A percentile compares a stretch with the other conserved stretches of the same genome.
phyloP scores from a whole-genome alignment of 2,329 filamentous ascomycete species.

The Botrytis fabae region DNA sequence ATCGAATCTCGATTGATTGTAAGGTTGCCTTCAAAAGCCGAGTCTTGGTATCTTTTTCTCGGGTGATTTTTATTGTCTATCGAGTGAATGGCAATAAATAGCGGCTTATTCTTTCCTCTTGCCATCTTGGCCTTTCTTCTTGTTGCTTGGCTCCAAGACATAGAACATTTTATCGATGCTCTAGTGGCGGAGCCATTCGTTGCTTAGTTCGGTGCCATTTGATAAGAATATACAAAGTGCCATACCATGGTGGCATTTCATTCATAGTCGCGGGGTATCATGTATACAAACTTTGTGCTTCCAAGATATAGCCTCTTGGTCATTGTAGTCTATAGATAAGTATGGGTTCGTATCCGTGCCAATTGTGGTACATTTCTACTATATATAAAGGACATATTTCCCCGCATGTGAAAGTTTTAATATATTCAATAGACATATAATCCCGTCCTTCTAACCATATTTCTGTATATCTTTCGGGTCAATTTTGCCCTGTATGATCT shows the following conservation, averaged over 20 bases:
- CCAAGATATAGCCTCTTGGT: constrained; percentile 3
- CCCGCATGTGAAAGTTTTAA: not conserved
- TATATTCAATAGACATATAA: not conserved
- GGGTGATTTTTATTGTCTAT: not conserved
- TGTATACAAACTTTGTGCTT: not conserved
- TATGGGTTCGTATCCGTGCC: not conserved
- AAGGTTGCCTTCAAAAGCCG: not conserved
- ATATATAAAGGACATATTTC: not conserved
- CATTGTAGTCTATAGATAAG: not conserved
- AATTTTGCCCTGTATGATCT: constrained; percentile 16
- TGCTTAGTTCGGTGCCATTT: not conserved
- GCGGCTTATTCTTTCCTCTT: not conserved
- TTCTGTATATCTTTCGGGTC: not conserved
- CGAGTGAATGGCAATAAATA: constrained; percentile 1
- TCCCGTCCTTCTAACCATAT: not conserved
- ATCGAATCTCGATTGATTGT: not conserved
- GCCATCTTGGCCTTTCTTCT: constrained; percentile 3
- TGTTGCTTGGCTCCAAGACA: constrained; percentile 16
- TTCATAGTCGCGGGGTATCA: not conserved
- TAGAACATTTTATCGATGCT: not conserved
- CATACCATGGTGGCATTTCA: not conserved
- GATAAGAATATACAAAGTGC: not conserved
- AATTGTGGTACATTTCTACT: not conserved
- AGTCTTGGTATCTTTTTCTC: not conserved
- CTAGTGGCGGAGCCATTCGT: constrained; percentile 1